phyloP scores from a whole-genome alignment of 192 early-diverging fungal species.

The Spinellus fusiger region DNA sequence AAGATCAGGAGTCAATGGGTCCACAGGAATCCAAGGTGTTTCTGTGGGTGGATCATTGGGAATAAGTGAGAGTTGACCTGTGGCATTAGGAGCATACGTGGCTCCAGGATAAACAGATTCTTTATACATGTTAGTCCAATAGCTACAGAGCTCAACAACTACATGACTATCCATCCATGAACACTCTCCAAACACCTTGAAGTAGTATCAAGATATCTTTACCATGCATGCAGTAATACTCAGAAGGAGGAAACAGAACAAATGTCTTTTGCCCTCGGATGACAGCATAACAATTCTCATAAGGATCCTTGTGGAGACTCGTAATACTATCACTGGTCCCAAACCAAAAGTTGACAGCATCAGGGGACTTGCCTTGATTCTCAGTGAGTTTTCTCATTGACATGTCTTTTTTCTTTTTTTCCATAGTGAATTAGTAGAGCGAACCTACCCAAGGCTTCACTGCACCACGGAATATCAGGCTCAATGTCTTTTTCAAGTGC shows the following conservation, averaged over 20 bases:
- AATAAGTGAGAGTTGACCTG: constrained; percentile 7
- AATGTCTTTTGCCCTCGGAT: constrained; percentile 43
- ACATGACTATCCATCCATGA: neutral
- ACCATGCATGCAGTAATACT: constrained; percentile 47
- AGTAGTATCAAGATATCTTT: neutral
- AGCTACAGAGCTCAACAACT: neutral
- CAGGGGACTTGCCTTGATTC: constrained; percentile 20
- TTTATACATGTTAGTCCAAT: neutral
- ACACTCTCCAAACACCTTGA: neutral
- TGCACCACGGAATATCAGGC: constrained; percentile 35
- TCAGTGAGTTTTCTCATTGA: neutral
- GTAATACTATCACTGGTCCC: constrained; percentile 39
- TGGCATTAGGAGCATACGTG: constrained; percentile 11
- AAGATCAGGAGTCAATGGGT: constrained; percentile 36
- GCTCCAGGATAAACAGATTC: constrained; percentile 13
- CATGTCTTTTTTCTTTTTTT: neutral
- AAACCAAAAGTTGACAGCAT: constrained; percentile 52
- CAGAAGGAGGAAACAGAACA: constrained; percentile 41
- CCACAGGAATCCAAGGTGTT: constrained; percentile 42
- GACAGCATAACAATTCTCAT: constrained; percentile 50
- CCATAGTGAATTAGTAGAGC: neutral
- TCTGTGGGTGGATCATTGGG: constrained; percentile 26
- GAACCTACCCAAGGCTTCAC: constrained; percentile 35
- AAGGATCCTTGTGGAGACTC: constrained; percentile 47
- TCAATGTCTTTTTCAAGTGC: constrained; percentile 35